Percentiles rank a stretch among this genome's conserved stretches.
Evolutionary conservation across 1,284 basidiomycete genomes (phyloP).

Genomic region (Pascua sp.): DNA sequence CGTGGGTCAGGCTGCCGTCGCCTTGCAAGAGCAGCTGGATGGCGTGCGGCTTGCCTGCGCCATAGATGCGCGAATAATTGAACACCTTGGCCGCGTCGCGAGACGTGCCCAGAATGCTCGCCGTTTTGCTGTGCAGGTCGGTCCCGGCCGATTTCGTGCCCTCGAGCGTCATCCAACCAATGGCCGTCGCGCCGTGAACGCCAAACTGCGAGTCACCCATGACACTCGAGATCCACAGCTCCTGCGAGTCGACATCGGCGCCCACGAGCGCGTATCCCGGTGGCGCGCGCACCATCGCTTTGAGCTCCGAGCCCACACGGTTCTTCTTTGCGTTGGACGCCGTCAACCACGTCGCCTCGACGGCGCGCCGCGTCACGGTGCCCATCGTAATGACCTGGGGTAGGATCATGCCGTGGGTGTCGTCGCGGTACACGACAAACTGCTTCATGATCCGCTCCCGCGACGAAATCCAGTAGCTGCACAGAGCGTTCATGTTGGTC

Average conservation of each 20-base stretch:
- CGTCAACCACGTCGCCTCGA: conserved; percentile 97
- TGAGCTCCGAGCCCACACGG: conserved; percentile 94
- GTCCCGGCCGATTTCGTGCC: conserved; percentile 96
- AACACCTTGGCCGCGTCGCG: conserved; percentile 97
- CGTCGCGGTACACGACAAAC: conserved; percentile 81
- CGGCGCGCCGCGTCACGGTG: conserved; percentile 92
- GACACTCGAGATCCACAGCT: conserved; percentile 97
- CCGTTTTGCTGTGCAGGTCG: conserved; percentile 96
- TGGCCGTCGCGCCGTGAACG: conserved; percentile 90
- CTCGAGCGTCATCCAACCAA: conserved; percentile 99
- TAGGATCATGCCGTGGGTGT: conserved; percentile 77
- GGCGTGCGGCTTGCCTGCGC: conserved; percentile 93
- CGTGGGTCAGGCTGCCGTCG: conserved; percentile 72
- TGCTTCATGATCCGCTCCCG: conserved; percentile 89
- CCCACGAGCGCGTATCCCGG: conserved; percentile 92
- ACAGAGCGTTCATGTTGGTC: conserved; percentile 87
- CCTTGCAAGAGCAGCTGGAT: conserved; percentile 83
- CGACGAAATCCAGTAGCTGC: conserved; percentile 96
- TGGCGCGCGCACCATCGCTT: conserved; percentile 94
- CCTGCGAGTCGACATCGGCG: conserved; percentile 97
- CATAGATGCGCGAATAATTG: conserved; percentile 98
- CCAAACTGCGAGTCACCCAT: conserved; percentile 99
- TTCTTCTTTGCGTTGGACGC: conserved; percentile 98
- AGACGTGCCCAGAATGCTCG: conserved; percentile 85
- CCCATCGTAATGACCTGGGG: conserved; percentile 99